Evolutionary conservation across 805 yeast species (phyloP).

Genomic region (Yarrowia porcina): DNA sequence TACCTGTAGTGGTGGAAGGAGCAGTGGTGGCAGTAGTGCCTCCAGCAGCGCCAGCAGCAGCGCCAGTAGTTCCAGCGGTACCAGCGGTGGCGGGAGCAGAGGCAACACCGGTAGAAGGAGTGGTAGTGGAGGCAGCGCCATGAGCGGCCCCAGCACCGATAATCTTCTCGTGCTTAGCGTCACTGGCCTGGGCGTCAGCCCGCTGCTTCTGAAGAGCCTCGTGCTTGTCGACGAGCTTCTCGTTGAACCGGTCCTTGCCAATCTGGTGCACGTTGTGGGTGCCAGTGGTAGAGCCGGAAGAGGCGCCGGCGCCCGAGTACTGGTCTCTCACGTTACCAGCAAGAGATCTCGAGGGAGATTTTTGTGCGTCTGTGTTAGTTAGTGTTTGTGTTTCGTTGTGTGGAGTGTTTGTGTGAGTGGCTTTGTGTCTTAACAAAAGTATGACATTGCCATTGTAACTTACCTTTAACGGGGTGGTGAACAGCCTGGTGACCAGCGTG

Average conservation of each 20-base stretch:
- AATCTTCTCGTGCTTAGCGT: neutral
- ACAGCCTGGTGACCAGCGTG: neutral
- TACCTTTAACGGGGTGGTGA: neutral
- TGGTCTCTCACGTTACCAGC: conserved; percentile 12
- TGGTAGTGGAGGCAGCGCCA: neutral
- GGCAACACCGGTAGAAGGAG: neutral
- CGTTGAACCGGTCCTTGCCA: conserved; percentile 17
- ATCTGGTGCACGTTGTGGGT: conserved; percentile 5
- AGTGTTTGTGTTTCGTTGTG: too few relatives aligned
- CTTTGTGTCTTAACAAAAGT: too few relatives aligned
- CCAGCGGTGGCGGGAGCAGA: neutral
- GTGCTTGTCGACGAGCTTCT: neutral
- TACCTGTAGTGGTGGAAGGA: neutral
- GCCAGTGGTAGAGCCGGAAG: neutral
- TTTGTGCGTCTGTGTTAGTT: neutral
- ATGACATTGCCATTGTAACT: neutral
- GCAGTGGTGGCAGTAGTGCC: neutral
- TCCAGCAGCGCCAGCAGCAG: neutral
- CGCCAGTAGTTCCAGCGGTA: neutral
- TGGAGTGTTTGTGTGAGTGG: neutral
- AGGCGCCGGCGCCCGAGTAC: neutral
- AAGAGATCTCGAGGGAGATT: neutral
- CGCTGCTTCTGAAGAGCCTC: conserved; percentile 4
- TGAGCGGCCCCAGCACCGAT: neutral
- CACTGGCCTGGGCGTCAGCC: neutral